These are phyloP conservation scores for Angophora floribunda DNA, from an alignment of 345 rosid species.

Conservation along the genomic window DNA sequence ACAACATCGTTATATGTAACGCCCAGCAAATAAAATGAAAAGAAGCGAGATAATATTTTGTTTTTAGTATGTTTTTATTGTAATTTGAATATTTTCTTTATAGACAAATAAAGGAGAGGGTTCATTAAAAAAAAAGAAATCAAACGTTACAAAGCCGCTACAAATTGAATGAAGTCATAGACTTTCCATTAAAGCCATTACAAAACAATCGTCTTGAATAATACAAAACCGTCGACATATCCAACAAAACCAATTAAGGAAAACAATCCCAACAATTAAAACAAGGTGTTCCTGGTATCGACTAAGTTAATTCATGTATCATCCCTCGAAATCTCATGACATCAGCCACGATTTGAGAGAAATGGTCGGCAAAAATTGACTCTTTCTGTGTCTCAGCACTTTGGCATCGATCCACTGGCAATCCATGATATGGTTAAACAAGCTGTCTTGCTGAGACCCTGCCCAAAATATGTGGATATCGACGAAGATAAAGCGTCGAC, in stretches of 20 bases:
- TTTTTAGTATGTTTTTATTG: neutral
- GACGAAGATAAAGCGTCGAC: neutral
- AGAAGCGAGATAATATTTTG: neutral
- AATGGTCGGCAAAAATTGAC: neutral
- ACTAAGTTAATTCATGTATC: neutral
- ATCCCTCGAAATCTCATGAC: neutral
- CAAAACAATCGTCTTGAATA: neutral
- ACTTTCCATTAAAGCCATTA: fast-evolving
- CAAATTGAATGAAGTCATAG: neutral
- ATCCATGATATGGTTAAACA: neutral
- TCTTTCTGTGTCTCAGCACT: neutral
- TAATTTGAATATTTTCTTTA: neutral
- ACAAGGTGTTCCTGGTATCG: fast-evolving
- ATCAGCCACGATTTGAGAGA: neutral
- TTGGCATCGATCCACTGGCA: neutral
- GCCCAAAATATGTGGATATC: neutral
- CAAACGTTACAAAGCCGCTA: neutral
- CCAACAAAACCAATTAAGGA: neutral
- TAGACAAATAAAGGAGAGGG: neutral
- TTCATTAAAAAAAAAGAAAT: neutral
- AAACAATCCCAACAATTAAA: neutral
- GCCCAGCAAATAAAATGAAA: neutral
- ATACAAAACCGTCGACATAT: neutral
- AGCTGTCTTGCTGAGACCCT: neutral
- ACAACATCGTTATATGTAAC: neutral